phyloP scores from a whole-genome alignment of 2,329 filamentous ascomycete species.

The Trichoderma koningii region DNA sequence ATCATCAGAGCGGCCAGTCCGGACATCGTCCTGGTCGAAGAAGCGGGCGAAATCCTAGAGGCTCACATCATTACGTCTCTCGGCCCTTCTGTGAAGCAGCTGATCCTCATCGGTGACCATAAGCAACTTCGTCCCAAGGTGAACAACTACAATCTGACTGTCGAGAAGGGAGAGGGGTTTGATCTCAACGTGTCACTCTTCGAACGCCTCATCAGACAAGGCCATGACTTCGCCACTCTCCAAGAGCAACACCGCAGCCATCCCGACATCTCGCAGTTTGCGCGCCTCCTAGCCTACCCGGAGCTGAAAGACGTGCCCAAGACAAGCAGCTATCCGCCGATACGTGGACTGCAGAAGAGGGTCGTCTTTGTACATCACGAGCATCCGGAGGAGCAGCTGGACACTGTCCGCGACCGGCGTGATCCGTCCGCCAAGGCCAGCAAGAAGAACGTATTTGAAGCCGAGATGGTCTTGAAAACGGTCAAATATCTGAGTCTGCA shows the following conservation, averaged over 20 bases:
- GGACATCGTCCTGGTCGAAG: constrained; percentile 67
- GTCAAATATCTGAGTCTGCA: constrained; percentile 71
- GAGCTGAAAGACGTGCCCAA: constrained; percentile 57
- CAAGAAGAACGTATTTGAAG: constrained; percentile 66
- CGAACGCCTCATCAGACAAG: constrained; percentile 63
- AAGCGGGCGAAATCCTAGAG: constrained; percentile 74
- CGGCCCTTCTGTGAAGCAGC: constrained; percentile 56
- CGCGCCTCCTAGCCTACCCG: constrained; percentile 63
- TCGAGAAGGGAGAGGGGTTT: constrained; percentile 66
- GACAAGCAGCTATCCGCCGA: constrained; percentile 48
- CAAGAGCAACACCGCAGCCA: constrained; percentile 67
- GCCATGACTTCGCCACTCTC: constrained; percentile 56
- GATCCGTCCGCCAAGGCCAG: constrained; percentile 54
- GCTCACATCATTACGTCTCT: constrained; percentile 63
- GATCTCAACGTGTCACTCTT: constrained; percentile 70
- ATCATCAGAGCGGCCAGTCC: constrained; percentile 57
- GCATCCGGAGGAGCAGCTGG: constrained; percentile 52
- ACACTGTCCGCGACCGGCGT: constrained; percentile 48
- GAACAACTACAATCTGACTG: constrained; percentile 59
- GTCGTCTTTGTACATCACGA: constrained; percentile 69
- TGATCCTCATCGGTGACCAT: constrained; percentile 73
- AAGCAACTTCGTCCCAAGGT: constrained; percentile 71
- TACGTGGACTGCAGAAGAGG: constrained; percentile 60
- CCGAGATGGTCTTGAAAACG: constrained; percentile 63
- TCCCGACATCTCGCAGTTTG: constrained; percentile 64